These are phyloP conservation scores for Ascochyta koolunga DNA, from an alignment of 2,329 filamentous ascomycete genomes.

Conservation along the genomic window DNA sequence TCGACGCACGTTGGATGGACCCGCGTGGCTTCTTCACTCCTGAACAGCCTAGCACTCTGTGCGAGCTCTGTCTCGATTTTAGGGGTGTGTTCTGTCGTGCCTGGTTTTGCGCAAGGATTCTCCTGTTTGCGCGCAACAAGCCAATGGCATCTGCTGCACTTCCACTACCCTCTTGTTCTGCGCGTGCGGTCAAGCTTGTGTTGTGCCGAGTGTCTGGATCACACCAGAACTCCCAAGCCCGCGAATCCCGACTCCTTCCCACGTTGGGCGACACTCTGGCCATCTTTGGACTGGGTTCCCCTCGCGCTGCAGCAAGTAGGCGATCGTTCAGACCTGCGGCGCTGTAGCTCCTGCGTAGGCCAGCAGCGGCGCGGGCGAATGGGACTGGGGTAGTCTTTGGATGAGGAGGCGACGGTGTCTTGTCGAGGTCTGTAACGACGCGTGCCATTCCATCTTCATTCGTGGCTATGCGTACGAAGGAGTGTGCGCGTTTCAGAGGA, in stretches of 20 bases:
- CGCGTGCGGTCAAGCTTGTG: constrained; percentile 74
- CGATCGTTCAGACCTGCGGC: constrained; percentile 57
- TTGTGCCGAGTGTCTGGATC: constrained; percentile 76
- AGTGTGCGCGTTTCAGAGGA: constrained; percentile 48
- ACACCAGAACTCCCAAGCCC: constrained; percentile 90
- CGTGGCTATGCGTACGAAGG: constrained; percentile 76
- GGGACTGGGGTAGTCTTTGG: constrained; percentile 56
- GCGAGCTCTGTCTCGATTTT: constrained; percentile 34
- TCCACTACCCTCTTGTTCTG: constrained; percentile 78
- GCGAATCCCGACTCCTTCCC: constrained; percentile 81
- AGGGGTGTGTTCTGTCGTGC: constrained; percentile 68
- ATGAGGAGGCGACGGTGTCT: constrained; percentile 71
- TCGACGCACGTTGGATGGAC: constrained; percentile 45
- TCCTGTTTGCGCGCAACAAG: constrained; percentile 73
- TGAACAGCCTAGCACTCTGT: constrained; percentile 39
- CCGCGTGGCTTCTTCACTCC: constrained; percentile 45
- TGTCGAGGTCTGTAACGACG: constrained; percentile 71
- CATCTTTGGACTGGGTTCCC: constrained; percentile 41
- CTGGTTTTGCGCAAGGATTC: constrained; percentile 58
- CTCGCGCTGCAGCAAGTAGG: constrained; percentile 34
- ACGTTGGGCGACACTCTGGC: constrained; percentile 61
- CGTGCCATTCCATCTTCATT: constrained; percentile 92
- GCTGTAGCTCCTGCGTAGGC: constrained; percentile 74
- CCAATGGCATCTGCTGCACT: constrained; percentile 83
- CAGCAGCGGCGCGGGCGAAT: constrained; percentile 51